Conservation (phyloP, 495 filamentous ascomycete genomes). For the Annulohypoxylon stygium region DNA sequence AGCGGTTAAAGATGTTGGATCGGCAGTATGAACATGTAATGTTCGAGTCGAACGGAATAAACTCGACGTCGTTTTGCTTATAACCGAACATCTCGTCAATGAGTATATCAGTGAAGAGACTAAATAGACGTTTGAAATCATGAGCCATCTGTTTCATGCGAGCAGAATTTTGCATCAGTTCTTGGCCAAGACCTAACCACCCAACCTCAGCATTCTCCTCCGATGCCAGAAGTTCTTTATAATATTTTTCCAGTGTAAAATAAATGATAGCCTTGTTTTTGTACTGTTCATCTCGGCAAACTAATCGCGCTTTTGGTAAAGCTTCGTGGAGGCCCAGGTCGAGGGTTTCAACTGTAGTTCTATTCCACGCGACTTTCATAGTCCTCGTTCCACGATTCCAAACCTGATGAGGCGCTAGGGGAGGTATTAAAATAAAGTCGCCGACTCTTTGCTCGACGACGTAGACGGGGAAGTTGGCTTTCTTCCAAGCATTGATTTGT, state of each 20-base stretch:
- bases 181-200: slow-evolving; percentile 59
- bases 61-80: slow-evolving; percentile 75
- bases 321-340: slow-evolving; percentile 87
- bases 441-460: slow-evolving; percentile 93
- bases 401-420: slow-evolving; percentile 95
- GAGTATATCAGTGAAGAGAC: slow-evolving; percentile 80
- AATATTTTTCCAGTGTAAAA: slow-evolving; percentile 84
- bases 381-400: slow-evolving; percentile 97
- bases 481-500: slow-evolving; percentile 91
- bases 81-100: slow-evolving; percentile 85
- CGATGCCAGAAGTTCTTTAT: slow-evolving; percentile 68
- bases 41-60: slow-evolving; percentile 82
- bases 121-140: slow-evolving; percentile 84
- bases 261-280: slow-evolving; percentile 97
- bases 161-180: slow-evolving; percentile 62
- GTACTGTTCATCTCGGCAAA: slow-evolving; percentile 99
- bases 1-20: slow-evolving; percentile 97
- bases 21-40: slow-evolving; percentile 96
- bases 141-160: slow-evolving; percentile 74
- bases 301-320: slow-evolving; percentile 85
- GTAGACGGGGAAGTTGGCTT: slow-evolving; percentile 90
- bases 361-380: slow-evolving; percentile 98
- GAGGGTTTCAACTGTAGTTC: slow-evolving; percentile 92
- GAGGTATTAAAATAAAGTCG: slow-evolving; percentile 96
- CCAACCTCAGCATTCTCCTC: slow-evolving; percentile 60